Base-by-base conservation (phyloP, 1,139 yeast species). In the Geotrichum aggregatum region DNA sequence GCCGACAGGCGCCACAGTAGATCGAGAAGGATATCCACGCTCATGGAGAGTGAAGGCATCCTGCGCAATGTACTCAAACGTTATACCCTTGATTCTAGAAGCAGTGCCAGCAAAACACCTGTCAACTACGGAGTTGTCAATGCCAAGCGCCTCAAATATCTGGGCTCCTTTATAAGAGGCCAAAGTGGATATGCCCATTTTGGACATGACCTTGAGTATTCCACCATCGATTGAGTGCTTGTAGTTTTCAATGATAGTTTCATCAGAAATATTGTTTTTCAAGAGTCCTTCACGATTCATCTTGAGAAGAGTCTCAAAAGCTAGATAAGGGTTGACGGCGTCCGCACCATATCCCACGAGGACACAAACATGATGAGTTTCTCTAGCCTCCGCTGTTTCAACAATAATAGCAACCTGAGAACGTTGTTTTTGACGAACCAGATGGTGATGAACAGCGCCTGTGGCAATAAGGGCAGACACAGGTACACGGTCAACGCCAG, bases 111-210 rank as follows among this genome's bases (percentile, higher is more conserved):
- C 87, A 71, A 92, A 92, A 73, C 98, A 91, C 64, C 91, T 77
- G 74, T 92, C 97, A 63, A 91, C 87, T 47, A 92, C 97, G 18
- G 95, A 82, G 70, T 88, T 88, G 69, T 92, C 97, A 58, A 92
- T 82, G 72, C 98, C 98, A 59, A 92, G 76, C 50, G 96, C 96
- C 72, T 92, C 98, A 69, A 92, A 92, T 65, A 92, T 92, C 73
- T 92, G 98, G 18, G 98, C 98, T 70, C 98, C 98, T 73, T 92
- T 92, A 74, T 92, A 92, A 21, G 96, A 87, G 22, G 97, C 96
- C 68, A 92, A 77, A 30, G 98, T 92, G 36, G 98, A 91, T 63
- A 92, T 92, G 76, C 98, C 98, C 98, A 92, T 92, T 76, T 92
- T 92, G 45, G 97, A 87, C 98, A 92, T 92, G 56, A 92, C 97